A percentile compares a stretch with the other conserved stretches of the same genome.
Conservation (phyloP, 805 yeast genomes). For the Cyberlindnera suaveolens region DNA sequence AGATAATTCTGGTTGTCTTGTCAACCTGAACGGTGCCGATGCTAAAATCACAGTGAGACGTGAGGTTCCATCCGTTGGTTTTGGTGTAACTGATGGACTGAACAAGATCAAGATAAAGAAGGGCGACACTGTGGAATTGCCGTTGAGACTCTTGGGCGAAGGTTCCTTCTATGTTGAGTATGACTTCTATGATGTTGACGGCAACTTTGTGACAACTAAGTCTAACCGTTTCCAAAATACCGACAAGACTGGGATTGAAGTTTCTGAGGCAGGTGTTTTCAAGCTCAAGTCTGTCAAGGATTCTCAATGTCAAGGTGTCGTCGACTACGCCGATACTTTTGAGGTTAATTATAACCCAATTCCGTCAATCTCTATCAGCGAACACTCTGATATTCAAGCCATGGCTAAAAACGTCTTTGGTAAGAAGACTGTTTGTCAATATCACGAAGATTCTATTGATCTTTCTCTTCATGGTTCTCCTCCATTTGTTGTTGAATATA, state of each 20-base stretch:
- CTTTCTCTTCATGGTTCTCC: constrained; percentile 49
- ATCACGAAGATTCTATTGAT: constrained; percentile 41
- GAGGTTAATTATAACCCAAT: constrained; percentile 38
- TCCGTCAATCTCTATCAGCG: constrained; percentile 37
- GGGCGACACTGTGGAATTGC: constrained; percentile 54
- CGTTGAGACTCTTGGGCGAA: constrained; percentile 53
- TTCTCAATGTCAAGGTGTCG: constrained; percentile 44
- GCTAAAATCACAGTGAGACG: constrained; percentile 61
- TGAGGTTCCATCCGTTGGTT: constrained; percentile 56
- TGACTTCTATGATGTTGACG: constrained; percentile 26
- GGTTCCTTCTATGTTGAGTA: constrained; percentile 41
- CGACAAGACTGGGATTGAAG: constrained; percentile 30
- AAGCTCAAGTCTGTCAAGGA: constrained; percentile 40
- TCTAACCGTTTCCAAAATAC: constrained; percentile 14
- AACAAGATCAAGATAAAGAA: constrained; percentile 43
- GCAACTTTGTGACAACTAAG: constrained; percentile 21
- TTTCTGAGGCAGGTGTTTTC: constrained; percentile 42
- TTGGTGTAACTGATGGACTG: constrained; percentile 34
- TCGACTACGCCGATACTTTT: constrained; percentile 29
- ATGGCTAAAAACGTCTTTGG: constrained; percentile 22
- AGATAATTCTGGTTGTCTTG: constrained; percentile 77
- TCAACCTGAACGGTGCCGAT: constrained; percentile 59
- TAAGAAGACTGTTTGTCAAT: constrained; percentile 41
- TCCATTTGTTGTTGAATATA: constrained; percentile 67
- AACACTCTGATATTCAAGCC: constrained; percentile 24